A percentile compares a stretch with the other conserved stretches of the same genome.
These are phyloP conservation scores for Brassica hybrid DNA, from an alignment of 441 rosid genomes.

Conservation along the genomic window DNA sequence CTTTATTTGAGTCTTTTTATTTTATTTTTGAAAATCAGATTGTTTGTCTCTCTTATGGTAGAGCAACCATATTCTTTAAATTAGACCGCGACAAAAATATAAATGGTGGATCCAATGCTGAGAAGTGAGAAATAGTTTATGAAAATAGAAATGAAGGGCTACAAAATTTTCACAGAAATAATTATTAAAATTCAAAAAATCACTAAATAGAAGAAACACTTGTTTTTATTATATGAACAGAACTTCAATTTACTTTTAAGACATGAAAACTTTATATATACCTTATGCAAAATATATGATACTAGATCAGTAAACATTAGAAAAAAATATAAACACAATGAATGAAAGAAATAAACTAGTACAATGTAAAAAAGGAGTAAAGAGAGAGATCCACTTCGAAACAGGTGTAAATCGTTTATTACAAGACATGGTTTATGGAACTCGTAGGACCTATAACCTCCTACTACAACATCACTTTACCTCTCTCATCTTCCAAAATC, in stretches of 20 bases:
- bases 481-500: no score
- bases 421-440: background rate
- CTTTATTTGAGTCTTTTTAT: background rate
- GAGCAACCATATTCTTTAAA: constrained; percentile 9
- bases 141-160: background rate
- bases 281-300: background rate
- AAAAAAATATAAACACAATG: background rate
- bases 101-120: constrained; percentile 23
- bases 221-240: background rate
- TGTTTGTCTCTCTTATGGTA: background rate
- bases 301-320: background rate
- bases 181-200: background rate
- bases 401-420: background rate
- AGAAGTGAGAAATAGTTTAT: background rate
- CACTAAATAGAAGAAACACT: background rate
- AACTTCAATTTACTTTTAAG: background rate
- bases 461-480: background rate
- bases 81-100: background rate
- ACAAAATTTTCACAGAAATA: background rate
- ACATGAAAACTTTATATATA: background rate
- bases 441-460: background rate
- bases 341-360: background rate
- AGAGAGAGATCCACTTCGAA: background rate
- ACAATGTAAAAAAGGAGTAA: background rate
- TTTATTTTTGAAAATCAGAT: constrained; percentile 5